These are phyloP conservation scores for Penicillium concentricum DNA, from an alignment of 2,329 filamentous ascomycete species.

Conservation along the genomic window DNA sequence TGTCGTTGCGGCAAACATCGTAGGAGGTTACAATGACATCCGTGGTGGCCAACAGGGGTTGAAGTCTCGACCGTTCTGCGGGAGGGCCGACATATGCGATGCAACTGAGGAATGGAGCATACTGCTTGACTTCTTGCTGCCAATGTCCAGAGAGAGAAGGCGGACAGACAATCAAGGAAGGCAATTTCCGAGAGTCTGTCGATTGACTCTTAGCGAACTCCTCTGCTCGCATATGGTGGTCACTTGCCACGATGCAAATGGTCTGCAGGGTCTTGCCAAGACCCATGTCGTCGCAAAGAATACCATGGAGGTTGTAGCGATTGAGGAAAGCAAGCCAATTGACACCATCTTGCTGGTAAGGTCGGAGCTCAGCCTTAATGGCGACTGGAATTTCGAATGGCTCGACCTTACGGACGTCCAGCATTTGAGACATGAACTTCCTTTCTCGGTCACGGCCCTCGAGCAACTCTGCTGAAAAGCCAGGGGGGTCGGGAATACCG, in stretches of 20 bases:
- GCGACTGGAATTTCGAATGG: conserved; percentile 89
- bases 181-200: conserved; percentile 73
- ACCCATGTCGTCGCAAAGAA: conserved; percentile 99
- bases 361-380: conserved; percentile 94
- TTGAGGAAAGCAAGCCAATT: conserved; percentile 99
- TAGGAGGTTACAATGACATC: conserved; percentile 98
- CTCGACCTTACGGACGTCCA: conserved; percentile 96
- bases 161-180: conserved; percentile 92
- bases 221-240: conserved; percentile 89
- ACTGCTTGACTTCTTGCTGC: conserved; percentile 96
- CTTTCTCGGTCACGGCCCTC: conserved; percentile 90
- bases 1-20: conserved; percentile 94
- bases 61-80: conserved; percentile 70
- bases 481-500: conserved; percentile 93
- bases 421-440: conserved; percentile 93
- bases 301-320: conserved; percentile 94
- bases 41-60: conserved; percentile 68
- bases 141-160: conserved; percentile 96
- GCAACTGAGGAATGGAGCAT: conserved; percentile 88
- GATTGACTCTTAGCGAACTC: conserved; percentile 82
- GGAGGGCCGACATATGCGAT: conserved; percentile 91
- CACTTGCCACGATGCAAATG: conserved; percentile 94
- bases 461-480: conserved; percentile 82
- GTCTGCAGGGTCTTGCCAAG: conserved; percentile 97
- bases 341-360: conserved; percentile 97